Evolutionary conservation across 1,284 basidiomycete species (phyloP).

Genomic region (Tilletia caries): DNA sequence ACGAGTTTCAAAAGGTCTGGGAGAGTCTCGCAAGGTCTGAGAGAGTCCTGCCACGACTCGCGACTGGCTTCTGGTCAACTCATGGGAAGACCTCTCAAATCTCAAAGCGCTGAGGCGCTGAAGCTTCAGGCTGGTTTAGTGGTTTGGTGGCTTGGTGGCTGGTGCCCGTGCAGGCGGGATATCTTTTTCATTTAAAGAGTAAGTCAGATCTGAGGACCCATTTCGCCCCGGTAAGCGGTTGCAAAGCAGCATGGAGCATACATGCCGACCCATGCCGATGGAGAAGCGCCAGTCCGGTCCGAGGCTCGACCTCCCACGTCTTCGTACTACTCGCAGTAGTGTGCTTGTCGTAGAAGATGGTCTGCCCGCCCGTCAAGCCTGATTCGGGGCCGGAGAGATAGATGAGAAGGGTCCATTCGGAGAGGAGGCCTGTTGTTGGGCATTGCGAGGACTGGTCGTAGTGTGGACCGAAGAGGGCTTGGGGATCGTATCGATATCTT

Average conservation of each 20-base stretch:
- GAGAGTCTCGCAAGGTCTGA: too few relatives aligned
- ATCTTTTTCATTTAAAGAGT: not conserved
- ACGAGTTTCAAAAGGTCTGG: too few relatives aligned
- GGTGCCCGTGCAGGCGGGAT: too few relatives aligned
- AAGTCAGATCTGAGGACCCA: not conserved
- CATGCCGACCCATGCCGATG: conserved; percentile 2
- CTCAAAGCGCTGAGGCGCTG: too few relatives aligned
- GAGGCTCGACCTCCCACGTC: not conserved
- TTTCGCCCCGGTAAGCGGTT: not conserved
- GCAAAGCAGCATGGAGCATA: not conserved
- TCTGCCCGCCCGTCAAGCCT: not conserved
- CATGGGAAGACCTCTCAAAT: too few relatives aligned
- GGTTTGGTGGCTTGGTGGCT: too few relatives aligned
- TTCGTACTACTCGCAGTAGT: not conserved
- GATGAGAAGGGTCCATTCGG: not conserved
- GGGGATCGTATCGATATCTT: not conserved
- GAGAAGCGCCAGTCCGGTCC: not conserved
- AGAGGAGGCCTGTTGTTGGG: not conserved
- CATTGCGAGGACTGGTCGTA: not conserved
- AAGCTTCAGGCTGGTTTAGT: too few relatives aligned
- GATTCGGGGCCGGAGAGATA: not conserved
- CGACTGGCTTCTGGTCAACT: too few relatives aligned
- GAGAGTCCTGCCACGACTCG: too few relatives aligned
- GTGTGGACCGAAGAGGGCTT: not conserved
- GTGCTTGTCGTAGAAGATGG: conserved; percentile 5